A percentile compares a stretch with the other conserved stretches of the same genome.
Evolutionary conservation across 768 basidiomycete species (phyloP).

Genomic region (Coprinopsis sp.): DNA sequence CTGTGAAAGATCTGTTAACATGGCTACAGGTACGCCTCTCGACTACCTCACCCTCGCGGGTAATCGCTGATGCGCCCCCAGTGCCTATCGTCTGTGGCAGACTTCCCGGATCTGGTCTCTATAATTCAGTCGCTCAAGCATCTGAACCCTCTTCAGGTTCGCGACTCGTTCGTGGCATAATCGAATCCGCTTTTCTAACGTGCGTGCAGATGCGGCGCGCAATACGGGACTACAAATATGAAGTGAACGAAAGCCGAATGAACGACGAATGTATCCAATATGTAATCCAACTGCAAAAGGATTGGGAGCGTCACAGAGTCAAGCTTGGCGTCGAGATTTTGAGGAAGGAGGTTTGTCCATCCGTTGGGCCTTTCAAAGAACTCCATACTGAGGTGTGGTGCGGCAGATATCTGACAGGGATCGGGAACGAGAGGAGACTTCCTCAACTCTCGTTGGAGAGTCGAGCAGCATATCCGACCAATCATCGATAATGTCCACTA

Average conservation of each 20-base stretch:
- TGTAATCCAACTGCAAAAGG: slow-evolving; percentile 89
- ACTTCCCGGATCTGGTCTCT: slow-evolving; percentile 83
- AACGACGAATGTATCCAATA: slow-evolving; percentile 95
- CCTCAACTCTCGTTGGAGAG: slow-evolving; percentile 46
- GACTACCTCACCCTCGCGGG: no score
- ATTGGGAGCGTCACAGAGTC: slow-evolving; percentile 92
- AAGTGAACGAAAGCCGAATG: slow-evolving; percentile 90
- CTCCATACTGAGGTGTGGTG: slow-evolving; percentile 5
- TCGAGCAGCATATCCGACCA: slow-evolving; percentile 27
- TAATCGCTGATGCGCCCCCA: slow-evolving; percentile 27
- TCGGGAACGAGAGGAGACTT: slow-evolving; percentile 56
- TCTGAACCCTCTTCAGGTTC: slow-evolving; percentile 89
- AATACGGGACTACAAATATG: slow-evolving; percentile 89
- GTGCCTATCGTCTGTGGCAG: slow-evolving; percentile 81
- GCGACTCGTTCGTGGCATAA: not conserved
- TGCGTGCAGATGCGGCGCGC: slow-evolving; percentile 81
- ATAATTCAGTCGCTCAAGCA: slow-evolving; percentile 84
- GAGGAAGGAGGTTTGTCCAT: slow-evolving; percentile 62
- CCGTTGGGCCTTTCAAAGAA: not conserved
- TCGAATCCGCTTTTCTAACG: slow-evolving; percentile 1
- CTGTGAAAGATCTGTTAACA: slow-evolving; percentile 75
- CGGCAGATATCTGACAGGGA: slow-evolving; percentile 64
- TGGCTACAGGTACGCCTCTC: slow-evolving; percentile 77
- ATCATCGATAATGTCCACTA: slow-evolving; percentile 32
- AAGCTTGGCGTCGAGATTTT: slow-evolving; percentile 82